Conservation (phyloP, 768 basidiomycete species). For the Collybia sp. region DNA sequence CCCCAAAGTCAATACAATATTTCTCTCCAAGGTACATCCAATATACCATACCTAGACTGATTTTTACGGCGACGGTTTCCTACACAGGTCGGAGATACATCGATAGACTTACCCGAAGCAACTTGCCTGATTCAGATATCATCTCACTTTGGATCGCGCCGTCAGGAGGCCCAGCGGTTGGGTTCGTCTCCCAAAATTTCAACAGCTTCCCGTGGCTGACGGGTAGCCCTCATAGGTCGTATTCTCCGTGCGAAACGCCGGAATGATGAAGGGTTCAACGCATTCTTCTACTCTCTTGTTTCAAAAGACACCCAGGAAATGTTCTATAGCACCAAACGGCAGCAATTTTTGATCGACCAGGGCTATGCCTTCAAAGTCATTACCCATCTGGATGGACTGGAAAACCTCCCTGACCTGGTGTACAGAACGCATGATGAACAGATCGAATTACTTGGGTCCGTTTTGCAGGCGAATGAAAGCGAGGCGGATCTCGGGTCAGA, state of each 20-base stretch:
- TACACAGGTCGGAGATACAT: constrained; percentile 98
- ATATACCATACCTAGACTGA: constrained; percentile 9
- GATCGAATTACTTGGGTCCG: constrained; percentile 93
- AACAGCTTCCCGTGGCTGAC: constrained; percentile 2
- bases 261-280: constrained; percentile 99
- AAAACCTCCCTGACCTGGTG: constrained; percentile 81
- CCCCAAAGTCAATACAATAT: constrained; percentile 95
- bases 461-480: constrained; percentile 86
- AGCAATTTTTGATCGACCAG: constrained; percentile 98
- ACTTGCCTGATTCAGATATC: constrained; percentile 99
- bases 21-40: constrained; percentile 81
- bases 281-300: constrained; percentile 98
- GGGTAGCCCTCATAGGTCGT: constrained; percentile 51
- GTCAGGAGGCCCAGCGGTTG: constrained; percentile 95
- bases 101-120: constrained; percentile 97
- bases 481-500: constrained; percentile 87
- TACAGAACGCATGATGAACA: constrained; percentile 91
- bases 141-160: constrained; percentile 95
- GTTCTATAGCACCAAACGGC: constrained; percentile 98
- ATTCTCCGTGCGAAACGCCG: constrained; percentile 95
- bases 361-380: constrained; percentile 99
- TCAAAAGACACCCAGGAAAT: constrained; percentile 99
- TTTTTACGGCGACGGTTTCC: not conserved
- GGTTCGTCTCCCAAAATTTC: constrained; percentile 42
- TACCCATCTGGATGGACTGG: constrained; percentile 92